These are phyloP conservation scores for Dactylellina haptotyla DNA, from an alignment of 2,329 filamentous ascomycete species.

Conservation along the genomic window DNA sequence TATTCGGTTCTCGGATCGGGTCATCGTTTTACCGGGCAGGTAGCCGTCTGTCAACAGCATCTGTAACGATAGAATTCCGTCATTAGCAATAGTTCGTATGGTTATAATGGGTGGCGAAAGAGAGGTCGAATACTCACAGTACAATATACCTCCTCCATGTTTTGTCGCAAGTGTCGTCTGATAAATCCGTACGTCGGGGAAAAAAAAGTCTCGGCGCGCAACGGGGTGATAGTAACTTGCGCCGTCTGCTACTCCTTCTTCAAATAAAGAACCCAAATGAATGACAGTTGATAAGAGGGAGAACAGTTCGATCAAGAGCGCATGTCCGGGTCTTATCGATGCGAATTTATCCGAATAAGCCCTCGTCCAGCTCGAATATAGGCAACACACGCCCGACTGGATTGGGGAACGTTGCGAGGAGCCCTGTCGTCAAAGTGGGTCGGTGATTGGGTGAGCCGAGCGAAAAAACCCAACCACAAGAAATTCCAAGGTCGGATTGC, in stretches of 20 bases:
- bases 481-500: too few species aligned
- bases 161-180: background rate
- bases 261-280: too few species aligned
- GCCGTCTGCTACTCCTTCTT: too few species aligned
- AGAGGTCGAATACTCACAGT: constrained; percentile 54
- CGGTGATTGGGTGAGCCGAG: constrained; percentile 1
- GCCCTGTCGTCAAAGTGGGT: constrained; percentile 37
- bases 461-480: background rate
- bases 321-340: background rate
- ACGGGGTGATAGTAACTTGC: too few species aligned
- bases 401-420: background rate
- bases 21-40: constrained; percentile 76
- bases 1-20: constrained; percentile 14
- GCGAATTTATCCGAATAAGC: background rate
- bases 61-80: constrained; percentile 64
- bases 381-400: background rate
- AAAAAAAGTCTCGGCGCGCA: background rate
- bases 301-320: too few species aligned
- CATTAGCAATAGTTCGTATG: background rate
- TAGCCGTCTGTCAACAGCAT: constrained; percentile 92
- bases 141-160: constrained; percentile 57
- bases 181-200: too few species aligned
- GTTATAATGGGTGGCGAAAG: background rate
- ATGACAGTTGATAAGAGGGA: background rate
- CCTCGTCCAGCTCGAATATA: background rate